phyloP scores from a whole-genome alignment of 2,329 filamentous ascomycete species.

The Alternaria sp. region DNA sequence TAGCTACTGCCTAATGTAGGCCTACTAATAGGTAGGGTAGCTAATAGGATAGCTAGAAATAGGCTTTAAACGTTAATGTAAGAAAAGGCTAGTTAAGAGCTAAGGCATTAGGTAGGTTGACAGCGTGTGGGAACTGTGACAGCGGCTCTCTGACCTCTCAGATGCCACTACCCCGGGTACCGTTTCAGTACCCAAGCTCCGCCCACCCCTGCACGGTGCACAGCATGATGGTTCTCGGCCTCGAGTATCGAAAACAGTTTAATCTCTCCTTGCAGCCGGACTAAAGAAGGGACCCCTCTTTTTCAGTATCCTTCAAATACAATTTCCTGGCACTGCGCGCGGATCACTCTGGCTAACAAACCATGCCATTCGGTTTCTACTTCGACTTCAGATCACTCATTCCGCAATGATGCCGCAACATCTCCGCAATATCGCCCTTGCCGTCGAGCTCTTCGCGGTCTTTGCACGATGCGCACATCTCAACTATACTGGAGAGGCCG shows the following conservation, averaged over 20 bases:
- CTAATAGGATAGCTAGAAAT: too few species aligned
- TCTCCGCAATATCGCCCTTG: constrained; percentile 34
- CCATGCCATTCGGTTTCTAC: constrained; percentile 41
- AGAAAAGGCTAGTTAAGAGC: too few species aligned
- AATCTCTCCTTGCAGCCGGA: constrained; percentile 45
- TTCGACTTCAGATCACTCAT: constrained; percentile 35
- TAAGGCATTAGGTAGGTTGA: constrained; percentile 31
- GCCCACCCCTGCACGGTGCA: constrained; percentile 43
- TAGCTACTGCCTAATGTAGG: too few species aligned
- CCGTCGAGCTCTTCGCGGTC: constrained; percentile 32
- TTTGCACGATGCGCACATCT: constrained; percentile 26
- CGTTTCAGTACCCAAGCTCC: constrained; percentile 38
- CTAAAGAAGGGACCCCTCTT: constrained; percentile 42
- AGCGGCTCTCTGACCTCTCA: constrained; percentile 27
- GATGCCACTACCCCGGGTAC: constrained; percentile 28
- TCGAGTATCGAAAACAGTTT: constrained; percentile 39
- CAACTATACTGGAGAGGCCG: constrained; percentile 38
- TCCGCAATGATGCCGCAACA: constrained; percentile 43
- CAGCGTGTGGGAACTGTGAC: constrained; percentile 25
- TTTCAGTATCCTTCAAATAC: constrained; percentile 43
- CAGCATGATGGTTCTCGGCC: constrained; percentile 43
- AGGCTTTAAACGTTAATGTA: too few species aligned
- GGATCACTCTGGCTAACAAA: constrained; percentile 37
- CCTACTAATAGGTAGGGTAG: too few species aligned
- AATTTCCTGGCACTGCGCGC: constrained; percentile 36